Base-by-base conservation (phyloP, 306 rosid genomes). In the Canavalia gladiata region DNA sequence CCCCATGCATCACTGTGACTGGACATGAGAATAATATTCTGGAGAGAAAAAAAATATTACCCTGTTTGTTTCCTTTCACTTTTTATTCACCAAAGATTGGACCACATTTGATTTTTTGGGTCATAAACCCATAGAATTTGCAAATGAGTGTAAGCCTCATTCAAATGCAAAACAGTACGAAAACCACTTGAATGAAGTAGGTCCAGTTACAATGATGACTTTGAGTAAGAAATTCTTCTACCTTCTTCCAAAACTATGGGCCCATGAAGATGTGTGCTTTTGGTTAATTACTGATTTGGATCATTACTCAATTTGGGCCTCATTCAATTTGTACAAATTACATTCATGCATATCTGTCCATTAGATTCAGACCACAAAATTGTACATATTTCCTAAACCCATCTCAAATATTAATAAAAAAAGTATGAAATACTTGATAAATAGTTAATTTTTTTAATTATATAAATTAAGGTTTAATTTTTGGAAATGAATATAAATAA, bases 161-260 rank as follows among this genome's bases (percentile, higher is more conserved):
- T 85, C 0, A 67, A 60, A 75, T 35, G 68, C 49, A 60, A 10
- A 62, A 43, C 1, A 3, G 67, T 68, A 82, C 86, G 68, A 51
- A 18, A 50, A 54, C 39, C 75, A 86, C 88, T 82, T 86, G 88
- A 82, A 82, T 77, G 84, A 66, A 51, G 88, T 74, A 78, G 84
- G 86, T 52, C 81, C 70, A 78, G 5, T 78, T 51, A 74, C 72
- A 82, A 82, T 86, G 33, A 82, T 82, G 84, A 74, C 52, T n/a
- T 75, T 4, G 18, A 68, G 11, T 31, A 45, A 43, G 51, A 68
- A 51, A 79, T 60, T 78, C 37, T 33, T 46, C 5, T 33, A 41
- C 43, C 51, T 56, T 58, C 13, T 1, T 43, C 57, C 45, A 54
- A 41, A 59, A 57, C 3, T 0, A 67, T 51, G 84, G 81, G 78